Evolutionary conservation across 345 rosid genomes (phyloP).

Genomic region (Brassica carinata): DNA sequence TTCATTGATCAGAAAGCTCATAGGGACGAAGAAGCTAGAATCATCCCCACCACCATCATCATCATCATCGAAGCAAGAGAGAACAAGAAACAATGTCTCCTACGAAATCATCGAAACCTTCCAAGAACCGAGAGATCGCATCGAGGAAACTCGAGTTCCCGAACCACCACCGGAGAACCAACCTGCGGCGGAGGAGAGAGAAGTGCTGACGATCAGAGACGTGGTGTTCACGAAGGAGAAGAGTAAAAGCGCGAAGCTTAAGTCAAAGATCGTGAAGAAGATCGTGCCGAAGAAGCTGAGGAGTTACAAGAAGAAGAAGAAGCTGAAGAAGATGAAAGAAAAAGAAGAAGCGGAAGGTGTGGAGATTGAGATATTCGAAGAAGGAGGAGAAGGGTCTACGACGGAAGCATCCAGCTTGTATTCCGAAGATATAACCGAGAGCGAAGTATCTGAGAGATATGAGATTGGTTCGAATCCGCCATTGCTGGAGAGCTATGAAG

Average conservation of each 20-base stretch:
- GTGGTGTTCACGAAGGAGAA: slow-evolving; percentile 30
- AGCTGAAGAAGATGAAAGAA: slow-evolving; percentile 30
- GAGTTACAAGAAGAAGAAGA: slow-evolving; percentile 43
- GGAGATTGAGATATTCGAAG: slow-evolving; percentile 26
- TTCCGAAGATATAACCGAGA: slow-evolving; percentile 23
- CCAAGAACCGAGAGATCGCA: slow-evolving; percentile 13
- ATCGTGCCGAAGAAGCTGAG: slow-evolving; percentile 69
- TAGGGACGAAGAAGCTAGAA: neutral
- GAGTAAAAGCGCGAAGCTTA: slow-evolving; percentile 43
- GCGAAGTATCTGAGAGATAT: slow-evolving; percentile 31
- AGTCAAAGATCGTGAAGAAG: slow-evolving; percentile 54
- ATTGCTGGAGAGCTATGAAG: slow-evolving; percentile 30
- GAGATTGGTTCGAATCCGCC: slow-evolving; percentile 34
- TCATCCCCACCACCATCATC: neutral
- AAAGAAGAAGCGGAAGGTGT: neutral
- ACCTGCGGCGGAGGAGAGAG: slow-evolving; percentile 24
- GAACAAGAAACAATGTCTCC: neutral
- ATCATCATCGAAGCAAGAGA: neutral
- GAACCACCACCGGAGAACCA: neutral
- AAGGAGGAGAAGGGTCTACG: slow-evolving; percentile 23
- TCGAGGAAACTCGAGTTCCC: neutral
- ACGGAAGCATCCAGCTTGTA: slow-evolving; percentile 38
- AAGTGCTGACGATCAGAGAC: slow-evolving; percentile 32
- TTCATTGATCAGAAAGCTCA: slow-evolving; percentile 26
- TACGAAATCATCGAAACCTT: slow-evolving; percentile 11